These are phyloP conservation scores for Fraxinus dipetala DNA, from an alignment of 305 asterid species.

Conservation along the genomic window DNA sequence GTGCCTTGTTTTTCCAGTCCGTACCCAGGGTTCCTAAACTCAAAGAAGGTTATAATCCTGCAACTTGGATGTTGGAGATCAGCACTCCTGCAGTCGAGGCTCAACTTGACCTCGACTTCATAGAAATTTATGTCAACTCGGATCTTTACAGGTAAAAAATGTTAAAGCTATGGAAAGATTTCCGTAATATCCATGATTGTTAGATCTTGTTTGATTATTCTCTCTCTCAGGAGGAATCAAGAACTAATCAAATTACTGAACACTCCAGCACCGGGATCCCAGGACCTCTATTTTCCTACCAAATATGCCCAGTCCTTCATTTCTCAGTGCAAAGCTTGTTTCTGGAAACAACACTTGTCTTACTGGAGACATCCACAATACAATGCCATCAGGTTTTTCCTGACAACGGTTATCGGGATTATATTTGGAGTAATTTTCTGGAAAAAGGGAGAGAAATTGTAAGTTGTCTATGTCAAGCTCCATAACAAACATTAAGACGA, in stretches of 20 bases:
- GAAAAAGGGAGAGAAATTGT: conserved; percentile 37
- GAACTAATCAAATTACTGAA: conserved; percentile 28
- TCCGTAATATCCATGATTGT: background rate
- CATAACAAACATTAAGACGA: background rate
- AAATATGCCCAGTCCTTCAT: conserved; percentile 31
- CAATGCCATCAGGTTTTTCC: conserved; percentile 33
- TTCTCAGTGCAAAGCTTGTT: conserved; percentile 36
- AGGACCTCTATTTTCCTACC: conserved; percentile 40
- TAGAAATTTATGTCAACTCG: conserved; percentile 37
- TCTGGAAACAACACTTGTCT: conserved; percentile 46
- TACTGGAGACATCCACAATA: conserved; percentile 45
- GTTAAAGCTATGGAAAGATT: background rate
- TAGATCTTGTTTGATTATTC: background rate
- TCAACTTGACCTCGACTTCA: conserved; percentile 40
- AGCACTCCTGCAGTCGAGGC: conserved; percentile 39
- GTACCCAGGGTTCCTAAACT: conserved; percentile 38
- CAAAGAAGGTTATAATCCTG: conserved; percentile 43
- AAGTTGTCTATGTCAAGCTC: background rate
- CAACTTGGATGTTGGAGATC: conserved; percentile 56
- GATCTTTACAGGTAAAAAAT: conserved; percentile 22
- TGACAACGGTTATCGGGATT: conserved; percentile 32
- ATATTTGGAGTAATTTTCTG: conserved; percentile 39
- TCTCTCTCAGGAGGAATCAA: conserved; percentile 30
- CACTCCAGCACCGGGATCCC: conserved; percentile 28
- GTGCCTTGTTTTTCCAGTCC: conserved; percentile 19